These are phyloP conservation scores for Coemansia sp. DNA, from an alignment of 192 early-diverging fungal genomes.

Conservation along the genomic window DNA sequence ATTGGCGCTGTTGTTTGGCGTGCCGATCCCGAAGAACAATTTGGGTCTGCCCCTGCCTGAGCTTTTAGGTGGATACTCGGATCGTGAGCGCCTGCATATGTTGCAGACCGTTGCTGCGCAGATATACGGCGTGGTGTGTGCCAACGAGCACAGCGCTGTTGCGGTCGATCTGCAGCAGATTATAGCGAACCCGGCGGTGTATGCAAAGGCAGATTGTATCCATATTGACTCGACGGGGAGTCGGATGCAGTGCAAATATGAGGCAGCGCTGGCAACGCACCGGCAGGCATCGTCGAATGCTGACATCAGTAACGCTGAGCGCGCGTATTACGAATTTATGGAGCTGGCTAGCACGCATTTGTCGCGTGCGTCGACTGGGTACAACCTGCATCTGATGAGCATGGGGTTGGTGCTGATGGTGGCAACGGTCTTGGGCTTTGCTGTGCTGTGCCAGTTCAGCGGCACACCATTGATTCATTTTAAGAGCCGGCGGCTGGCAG, in stretches of 20 bases:
- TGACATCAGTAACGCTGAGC: constrained; percentile 5
- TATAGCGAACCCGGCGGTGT: background rate
- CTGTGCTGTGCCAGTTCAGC: constrained; percentile 20
- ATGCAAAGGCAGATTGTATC: constrained; percentile 6
- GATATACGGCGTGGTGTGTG: constrained; percentile 46
- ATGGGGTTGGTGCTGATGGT: constrained; percentile 35
- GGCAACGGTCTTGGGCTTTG: constrained; percentile 11
- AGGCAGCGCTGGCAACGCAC: constrained; percentile 26
- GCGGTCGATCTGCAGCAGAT: constrained; percentile 1
- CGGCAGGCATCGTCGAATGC: background rate
- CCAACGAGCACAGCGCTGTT: constrained; percentile 25
- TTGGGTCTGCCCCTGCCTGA: constrained; percentile 48
- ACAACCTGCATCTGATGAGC: constrained; percentile 41
- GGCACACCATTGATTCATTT: constrained; percentile 7
- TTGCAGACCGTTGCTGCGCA: constrained; percentile 67
- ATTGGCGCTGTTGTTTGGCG: constrained; percentile 54
- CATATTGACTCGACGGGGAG: background rate
- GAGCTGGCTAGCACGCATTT: constrained; percentile 34
- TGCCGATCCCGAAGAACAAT: constrained; percentile 56
- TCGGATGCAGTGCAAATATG: constrained; percentile 36
- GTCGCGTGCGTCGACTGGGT: constrained; percentile 47
- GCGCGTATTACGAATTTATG: constrained; percentile 41
- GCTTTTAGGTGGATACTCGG: constrained; percentile 33
- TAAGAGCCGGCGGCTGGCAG: constrained; percentile 10
- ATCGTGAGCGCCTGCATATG: constrained; percentile 43